These are phyloP conservation scores for Alternaria ethzedia DNA, from an alignment of 2,329 filamentous ascomycete genomes.

Conservation along the genomic window DNA sequence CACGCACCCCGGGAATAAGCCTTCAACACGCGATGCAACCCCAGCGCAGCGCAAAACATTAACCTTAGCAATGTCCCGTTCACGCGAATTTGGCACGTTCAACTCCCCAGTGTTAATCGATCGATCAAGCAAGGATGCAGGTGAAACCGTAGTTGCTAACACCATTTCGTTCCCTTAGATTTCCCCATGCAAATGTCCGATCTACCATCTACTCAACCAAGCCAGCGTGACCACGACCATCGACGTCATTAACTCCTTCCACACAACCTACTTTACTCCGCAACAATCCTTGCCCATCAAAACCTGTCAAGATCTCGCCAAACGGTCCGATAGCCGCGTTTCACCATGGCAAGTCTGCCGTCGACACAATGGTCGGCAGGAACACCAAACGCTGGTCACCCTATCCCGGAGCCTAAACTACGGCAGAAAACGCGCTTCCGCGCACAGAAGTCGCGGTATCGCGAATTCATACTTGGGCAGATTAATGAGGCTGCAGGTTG, in stretches of 20 bases:
- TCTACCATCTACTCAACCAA: not conserved
- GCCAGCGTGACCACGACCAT: not conserved
- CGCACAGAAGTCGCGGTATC: not conserved
- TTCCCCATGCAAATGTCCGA: not conserved
- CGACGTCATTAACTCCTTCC: not conserved
- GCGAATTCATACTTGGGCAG: not conserved
- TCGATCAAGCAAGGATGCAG: not conserved
- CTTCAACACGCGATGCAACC: not conserved
- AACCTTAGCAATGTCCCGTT: not conserved
- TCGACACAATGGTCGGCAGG: not conserved
- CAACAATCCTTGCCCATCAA: not conserved
- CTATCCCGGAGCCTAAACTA: not conserved
- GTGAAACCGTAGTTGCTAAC: not conserved
- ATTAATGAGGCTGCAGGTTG: not conserved
- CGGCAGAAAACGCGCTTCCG: not conserved
- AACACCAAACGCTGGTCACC: not conserved
- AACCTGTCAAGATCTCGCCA: not conserved
- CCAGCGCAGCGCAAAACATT: not conserved
- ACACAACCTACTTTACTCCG: not conserved
- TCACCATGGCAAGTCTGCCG: not conserved
- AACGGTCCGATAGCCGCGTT: slow-evolving; percentile 1
- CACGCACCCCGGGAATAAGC: not conserved
- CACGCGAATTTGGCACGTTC: not conserved
- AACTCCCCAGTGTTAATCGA: not conserved
- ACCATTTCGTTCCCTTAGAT: not conserved